phyloP scores from a whole-genome alignment of 2,329 filamentous ascomycete species.

The Exophiala alcalophila region DNA sequence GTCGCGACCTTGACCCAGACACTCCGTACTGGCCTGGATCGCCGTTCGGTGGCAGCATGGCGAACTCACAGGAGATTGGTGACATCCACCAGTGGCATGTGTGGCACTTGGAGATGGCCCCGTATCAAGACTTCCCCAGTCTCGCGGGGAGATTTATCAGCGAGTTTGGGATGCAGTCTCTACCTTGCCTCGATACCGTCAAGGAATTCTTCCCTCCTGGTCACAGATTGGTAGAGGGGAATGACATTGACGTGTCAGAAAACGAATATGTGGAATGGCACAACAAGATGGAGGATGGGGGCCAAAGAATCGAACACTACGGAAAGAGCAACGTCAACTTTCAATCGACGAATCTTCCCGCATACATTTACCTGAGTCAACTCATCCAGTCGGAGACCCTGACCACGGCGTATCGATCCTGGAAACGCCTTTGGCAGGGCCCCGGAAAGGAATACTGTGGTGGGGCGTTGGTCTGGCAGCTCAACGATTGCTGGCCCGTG shows the following conservation, averaged over 20 bases:
- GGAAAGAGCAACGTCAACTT: conserved; percentile 5
- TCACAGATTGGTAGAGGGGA: not conserved
- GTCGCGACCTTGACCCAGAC: conserved; percentile 63
- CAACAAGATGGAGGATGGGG: conserved; percentile 6
- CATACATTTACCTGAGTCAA: conserved; percentile 67
- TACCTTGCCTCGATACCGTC: conserved; percentile 79
- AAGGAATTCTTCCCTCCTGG: conserved; percentile 4
- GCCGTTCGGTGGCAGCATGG: conserved; percentile 77
- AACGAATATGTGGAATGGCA: conserved; percentile 8
- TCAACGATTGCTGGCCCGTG: conserved; percentile 57
- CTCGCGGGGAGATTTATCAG: conserved; percentile 84
- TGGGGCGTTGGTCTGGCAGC: conserved; percentile 47
- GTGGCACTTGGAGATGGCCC: conserved; percentile 88
- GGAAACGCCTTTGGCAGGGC: conserved; percentile 44
- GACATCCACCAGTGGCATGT: conserved; percentile 97
- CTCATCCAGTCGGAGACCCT: conserved; percentile 59
- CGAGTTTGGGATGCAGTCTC: conserved; percentile 93
- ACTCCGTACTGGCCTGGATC: conserved; percentile 75
- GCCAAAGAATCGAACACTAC: conserved; percentile 4
- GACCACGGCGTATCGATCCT: conserved; percentile 59
- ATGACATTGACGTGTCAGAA: conserved; percentile 1
- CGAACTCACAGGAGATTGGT: conserved; percentile 70
- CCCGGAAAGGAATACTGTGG: conserved; percentile 41
- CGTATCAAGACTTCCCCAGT: conserved; percentile 84
- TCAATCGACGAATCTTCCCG: conserved; percentile 45